Base-by-base conservation (phyloP, 139 green algal genomes). In the Tetratostichococcus sp. region DNA sequence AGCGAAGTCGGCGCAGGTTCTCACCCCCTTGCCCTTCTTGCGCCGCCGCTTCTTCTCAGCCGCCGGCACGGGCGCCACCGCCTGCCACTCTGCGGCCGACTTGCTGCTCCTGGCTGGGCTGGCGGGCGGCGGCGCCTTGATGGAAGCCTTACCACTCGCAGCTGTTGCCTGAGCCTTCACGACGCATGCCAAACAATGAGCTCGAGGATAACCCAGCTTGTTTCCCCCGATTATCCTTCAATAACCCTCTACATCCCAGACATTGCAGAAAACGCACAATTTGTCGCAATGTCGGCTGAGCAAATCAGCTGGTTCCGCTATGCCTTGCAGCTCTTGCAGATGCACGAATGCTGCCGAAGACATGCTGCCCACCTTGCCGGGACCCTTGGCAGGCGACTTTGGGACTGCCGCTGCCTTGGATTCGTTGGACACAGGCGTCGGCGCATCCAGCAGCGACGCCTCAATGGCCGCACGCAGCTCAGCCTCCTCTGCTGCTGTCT, bases 391-490 rank as follows among this genome's bases (percentile, higher is more conserved):
- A 43, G 65, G 4, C 22, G 30, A 43, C 32, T 71, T 43, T 6
- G 73, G 4, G 4, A 42, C 42, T 6, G 65, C 73, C 1, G 72
- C 74, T 43, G 58, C 28, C 69, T 33, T 28, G 43, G 17, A 14
- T 1, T 17, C 50, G 2, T 30, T 28, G 43, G 39, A 67, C 62
- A 35, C 31, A 35, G 62, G n/a, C n/a, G n/a, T 23, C 67, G 39
- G 31, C 31, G 59, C 35, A 22, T 81, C 75, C 33, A 59, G 75
- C 67, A 84, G n/a, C 2, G 72, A 79, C 4, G 75, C 75, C 70
- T 84, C 67, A 32, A 76, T 70, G 4, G 72, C 72, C 1, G 58
- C 58, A 1, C 72, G 72, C 34, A 76, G 69, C 33, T 76, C 58
- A 4, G 59, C 58, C 16, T 70, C 72, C 17, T 59, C 35, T 26